Conservation (phyloP, 257 asterid species). For the Solanum etuberosum region DNA sequence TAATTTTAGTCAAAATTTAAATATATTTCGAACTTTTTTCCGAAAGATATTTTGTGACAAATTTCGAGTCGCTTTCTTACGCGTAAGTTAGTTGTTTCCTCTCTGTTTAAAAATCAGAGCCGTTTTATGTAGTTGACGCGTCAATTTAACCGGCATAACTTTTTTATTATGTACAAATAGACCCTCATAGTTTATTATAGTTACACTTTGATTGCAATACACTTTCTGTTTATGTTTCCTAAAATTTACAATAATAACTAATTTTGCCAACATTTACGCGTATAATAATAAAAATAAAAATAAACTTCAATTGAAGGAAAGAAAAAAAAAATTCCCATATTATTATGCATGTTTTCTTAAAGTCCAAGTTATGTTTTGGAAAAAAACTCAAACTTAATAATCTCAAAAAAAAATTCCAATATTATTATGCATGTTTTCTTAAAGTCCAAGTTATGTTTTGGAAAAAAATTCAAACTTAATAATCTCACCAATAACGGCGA, state of each 20-base stretch:
- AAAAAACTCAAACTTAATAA: neutral
- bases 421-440: neutral
- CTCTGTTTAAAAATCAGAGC: neutral
- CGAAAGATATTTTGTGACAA: neutral
- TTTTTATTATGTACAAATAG: neutral
- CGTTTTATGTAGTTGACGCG: neutral
- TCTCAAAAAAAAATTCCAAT: neutral
- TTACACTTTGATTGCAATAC: neutral
- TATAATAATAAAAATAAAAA: neutral
- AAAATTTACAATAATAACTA: neutral
- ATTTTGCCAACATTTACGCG: neutral
- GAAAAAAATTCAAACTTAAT: neutral
- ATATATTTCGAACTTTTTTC: accelerated
- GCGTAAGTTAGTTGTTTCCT: neutral
- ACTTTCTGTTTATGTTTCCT: neutral
- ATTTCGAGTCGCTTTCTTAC: neutral
- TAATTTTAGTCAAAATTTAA: no score
- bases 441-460: neutral
- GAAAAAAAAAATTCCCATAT: neutral
- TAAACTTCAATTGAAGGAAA: neutral
- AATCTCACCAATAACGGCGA: no score
- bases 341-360: neutral
- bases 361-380: neutral
- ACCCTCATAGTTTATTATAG: neutral
- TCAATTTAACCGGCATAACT: neutral